Base-by-base conservation (phyloP, 2,329 filamentous ascomycete species). In the Phaeoacremonium minimum region DNA sequence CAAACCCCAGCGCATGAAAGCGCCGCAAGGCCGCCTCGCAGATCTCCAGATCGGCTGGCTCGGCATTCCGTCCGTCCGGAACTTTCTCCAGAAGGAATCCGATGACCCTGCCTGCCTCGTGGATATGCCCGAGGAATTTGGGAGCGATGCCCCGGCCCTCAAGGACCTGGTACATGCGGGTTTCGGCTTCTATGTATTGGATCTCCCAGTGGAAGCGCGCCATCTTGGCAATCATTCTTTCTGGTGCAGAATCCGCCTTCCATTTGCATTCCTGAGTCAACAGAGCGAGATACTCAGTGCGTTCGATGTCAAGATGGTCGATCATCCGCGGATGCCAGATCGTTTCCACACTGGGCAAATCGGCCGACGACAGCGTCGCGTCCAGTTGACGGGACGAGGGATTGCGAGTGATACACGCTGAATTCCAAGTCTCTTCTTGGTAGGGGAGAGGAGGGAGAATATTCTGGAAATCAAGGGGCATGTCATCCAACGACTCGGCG, bases 121-220 rank as follows among this genome's bases (percentile, higher is more conserved):
- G 55, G 20, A 67, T 40, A 32, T 66, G 58, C 3, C 53, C 64
- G 5, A 66, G 48, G 36, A 68, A 64, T 20, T 40, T 36, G 4
- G 63, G 64, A 8, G 53, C 58, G 16, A 67, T 60, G 13, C 42
- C 38, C 19, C 49, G 43, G 29, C 50, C 54, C 4, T 54, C 37
- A 15, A 67, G 58, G 53, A 56, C 56, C 33, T 57, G 37, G 40
- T 67, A 66, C 4, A 55, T 58, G 5, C 39, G 43, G 3, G 56
- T 63, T 45, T 66, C 63, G 18, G 50, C 49, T 29, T 63, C 54
- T 3, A 63, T 34, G 26, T 53, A 53, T 17, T 48, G 42, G 15
- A 65, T 56, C 44, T 66, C 57, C 53, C 55, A 64, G 2, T 44
- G 17, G 26, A 66, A 67, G 9, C 55, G 48, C 7, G 60, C 57